phyloP scores from a whole-genome alignment of 176 grass and related monocot species.

The Hordeum vulgare region DNA sequence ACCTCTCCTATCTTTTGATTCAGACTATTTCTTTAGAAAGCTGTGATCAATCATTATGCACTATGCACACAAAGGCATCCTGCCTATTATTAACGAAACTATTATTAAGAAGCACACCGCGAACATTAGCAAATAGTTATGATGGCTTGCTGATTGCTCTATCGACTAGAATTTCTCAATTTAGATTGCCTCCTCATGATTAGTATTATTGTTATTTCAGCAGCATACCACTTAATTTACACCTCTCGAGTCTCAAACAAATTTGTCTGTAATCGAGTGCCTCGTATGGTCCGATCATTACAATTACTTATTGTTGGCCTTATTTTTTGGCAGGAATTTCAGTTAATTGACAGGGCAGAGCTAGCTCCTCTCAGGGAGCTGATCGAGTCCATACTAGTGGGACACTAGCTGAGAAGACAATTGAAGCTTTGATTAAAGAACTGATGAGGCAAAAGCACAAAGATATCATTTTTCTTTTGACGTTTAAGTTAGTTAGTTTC shows the following conservation, averaged over 20 bases:
- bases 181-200: not conserved
- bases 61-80: slow-evolving; percentile 18
- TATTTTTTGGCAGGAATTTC: slow-evolving; percentile 55
- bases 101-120: not conserved
- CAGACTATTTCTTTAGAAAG: not conserved
- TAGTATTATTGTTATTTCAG: not conserved
- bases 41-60: slow-evolving; percentile 27
- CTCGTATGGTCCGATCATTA: not conserved
- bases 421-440: not conserved
- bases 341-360: slow-evolving; percentile 64
- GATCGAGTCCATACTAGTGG: slow-evolving; percentile 51
- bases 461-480: not conserved
- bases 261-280: not conserved
- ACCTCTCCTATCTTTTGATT: not conserved
- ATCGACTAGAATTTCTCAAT: slow-evolving; percentile 2
- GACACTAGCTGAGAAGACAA: slow-evolving; percentile 17
- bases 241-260: not conserved
- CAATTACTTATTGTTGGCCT: not conserved
- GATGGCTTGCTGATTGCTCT: not conserved
- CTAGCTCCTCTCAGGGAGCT: slow-evolving; percentile 73
- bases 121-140: not conserved
- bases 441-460: not conserved
- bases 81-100: slow-evolving; percentile 3
- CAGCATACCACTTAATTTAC: not conserved
- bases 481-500: not conserved